A percentile compares a stretch with the other conserved stretches of the same genome.
These are phyloP conservation scores for Mycena citricolor DNA, from an alignment of 1,284 basidiomycete species.

Conservation along the genomic window DNA sequence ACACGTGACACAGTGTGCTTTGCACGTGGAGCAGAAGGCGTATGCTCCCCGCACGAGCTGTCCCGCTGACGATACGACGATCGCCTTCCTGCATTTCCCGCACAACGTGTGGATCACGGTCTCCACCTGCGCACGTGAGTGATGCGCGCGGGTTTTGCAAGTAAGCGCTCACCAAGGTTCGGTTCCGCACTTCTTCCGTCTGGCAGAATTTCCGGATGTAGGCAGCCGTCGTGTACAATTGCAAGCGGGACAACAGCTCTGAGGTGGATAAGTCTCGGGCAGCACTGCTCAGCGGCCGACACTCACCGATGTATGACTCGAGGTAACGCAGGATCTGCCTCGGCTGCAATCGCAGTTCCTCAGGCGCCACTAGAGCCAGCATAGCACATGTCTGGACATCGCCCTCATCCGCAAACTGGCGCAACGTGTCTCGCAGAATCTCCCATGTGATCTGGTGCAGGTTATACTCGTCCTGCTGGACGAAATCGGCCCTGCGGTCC, in stretches of 20 bases:
- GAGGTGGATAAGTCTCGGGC: background rate
- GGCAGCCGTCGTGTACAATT: constrained; percentile 62
- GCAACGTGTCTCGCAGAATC: constrained; percentile 54
- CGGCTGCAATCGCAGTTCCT: constrained; percentile 51
- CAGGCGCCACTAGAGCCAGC: constrained; percentile 56
- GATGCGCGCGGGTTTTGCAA: background rate
- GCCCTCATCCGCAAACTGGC: constrained; percentile 67
- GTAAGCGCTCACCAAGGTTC: constrained; percentile 46
- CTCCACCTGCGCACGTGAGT: constrained; percentile 45
- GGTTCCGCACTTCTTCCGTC: constrained; percentile 47
- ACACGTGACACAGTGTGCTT: constrained; percentile 48
- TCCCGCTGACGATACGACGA: constrained; percentile 41
- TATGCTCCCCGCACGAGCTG: constrained; percentile 37
- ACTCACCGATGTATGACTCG: constrained; percentile 69
- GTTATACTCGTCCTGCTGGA: constrained; percentile 51
- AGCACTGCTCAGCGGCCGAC: background rate
- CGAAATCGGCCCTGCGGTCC: constrained; percentile 41
- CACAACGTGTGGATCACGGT: constrained; percentile 70
- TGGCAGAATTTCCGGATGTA: constrained; percentile 66
- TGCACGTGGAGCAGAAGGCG: constrained; percentile 58
- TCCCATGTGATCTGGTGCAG: constrained; percentile 56
- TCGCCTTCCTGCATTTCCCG: constrained; percentile 62
- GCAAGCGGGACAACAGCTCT: constrained; percentile 64
- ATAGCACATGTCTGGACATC: constrained; percentile 77
- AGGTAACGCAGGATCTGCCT: constrained; percentile 52